phyloP scores from a whole-genome alignment of 495 filamentous ascomycete species.

The Viridothelium virens region DNA sequence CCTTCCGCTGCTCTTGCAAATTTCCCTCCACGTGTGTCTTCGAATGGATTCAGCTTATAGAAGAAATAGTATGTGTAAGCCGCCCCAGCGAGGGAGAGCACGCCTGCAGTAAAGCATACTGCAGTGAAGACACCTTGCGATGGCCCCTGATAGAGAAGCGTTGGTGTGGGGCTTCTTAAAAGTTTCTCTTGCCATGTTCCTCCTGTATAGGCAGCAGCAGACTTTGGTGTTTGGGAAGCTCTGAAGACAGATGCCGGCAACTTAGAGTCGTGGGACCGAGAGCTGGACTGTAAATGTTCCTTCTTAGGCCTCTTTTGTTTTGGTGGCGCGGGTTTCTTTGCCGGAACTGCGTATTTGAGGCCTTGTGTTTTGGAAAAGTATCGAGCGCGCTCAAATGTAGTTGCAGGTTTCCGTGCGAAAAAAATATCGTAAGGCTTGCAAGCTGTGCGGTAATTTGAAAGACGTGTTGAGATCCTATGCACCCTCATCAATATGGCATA shows the following conservation, averaged over 20 bases:
- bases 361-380: background rate
- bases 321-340: background rate
- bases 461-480: background rate
- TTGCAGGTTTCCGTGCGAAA: background rate
- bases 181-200: background rate
- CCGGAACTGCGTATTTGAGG: background rate
- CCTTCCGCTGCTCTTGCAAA: conserved; percentile 1
- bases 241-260: background rate
- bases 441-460: background rate
- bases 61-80: conserved; percentile 13
- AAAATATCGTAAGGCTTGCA: background rate
- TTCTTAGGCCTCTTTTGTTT: background rate
- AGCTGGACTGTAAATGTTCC: background rate
- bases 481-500: background rate
- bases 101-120: background rate
- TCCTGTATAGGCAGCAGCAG: background rate
- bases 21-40: background rate
- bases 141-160: conserved; percentile 15
- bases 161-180: conserved; percentile 15
- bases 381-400: background rate
- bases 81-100: conserved; percentile 15
- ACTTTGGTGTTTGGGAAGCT: background rate
- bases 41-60: conserved; percentile 1
- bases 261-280: background rate
- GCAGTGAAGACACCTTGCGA: conserved; percentile 1